Percentiles rank a stretch among this genome's conserved stretches.
These are phyloP conservation scores for Hypoxylon fragiforme DNA, from an alignment of 495 filamentous ascomycete genomes.

Conservation along the genomic window DNA sequence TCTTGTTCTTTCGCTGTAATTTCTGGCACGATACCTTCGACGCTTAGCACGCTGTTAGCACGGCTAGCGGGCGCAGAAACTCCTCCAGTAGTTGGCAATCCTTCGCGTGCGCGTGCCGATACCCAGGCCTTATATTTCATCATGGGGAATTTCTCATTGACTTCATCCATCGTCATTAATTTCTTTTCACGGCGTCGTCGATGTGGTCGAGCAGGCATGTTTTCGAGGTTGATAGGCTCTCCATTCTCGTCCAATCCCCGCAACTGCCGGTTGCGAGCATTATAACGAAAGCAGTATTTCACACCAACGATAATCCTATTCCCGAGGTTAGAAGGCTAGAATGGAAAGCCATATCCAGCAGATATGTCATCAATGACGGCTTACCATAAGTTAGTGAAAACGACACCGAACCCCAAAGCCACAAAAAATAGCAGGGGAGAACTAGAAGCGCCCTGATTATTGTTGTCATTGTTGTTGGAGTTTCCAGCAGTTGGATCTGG, in stretches of 20 bases:
- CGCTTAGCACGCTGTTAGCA: slow-evolving; percentile 66
- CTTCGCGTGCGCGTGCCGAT: slow-evolving; percentile 76
- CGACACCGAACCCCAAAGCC: slow-evolving; percentile 94
- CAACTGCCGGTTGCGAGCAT: slow-evolving; percentile 83
- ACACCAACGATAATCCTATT: slow-evolving; percentile 97
- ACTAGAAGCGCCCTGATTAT: slow-evolving; percentile 48
- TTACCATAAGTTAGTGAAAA: slow-evolving; percentile 99
- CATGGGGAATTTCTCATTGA: slow-evolving; percentile 94
- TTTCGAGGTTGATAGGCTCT: slow-evolving; percentile 81
- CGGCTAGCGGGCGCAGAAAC: slow-evolving; percentile 76
- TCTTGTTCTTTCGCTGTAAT: slow-evolving; percentile 43
- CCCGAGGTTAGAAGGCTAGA: slow-evolving; percentile 36
- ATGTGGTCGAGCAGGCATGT: slow-evolving; percentile 72
- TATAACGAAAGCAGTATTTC: slow-evolving; percentile 99
- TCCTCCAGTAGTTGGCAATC: slow-evolving; percentile 81
- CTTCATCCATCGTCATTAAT: slow-evolving; percentile 97
- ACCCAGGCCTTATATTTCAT: slow-evolving; percentile 97
- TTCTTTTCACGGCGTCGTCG: slow-evolving; percentile 92
- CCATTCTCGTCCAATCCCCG: slow-evolving; percentile 75
- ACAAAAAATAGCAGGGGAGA: slow-evolving; percentile 96
- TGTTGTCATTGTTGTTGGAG: slow-evolving; percentile 18
- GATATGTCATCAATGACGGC: slow-evolving; percentile 27
- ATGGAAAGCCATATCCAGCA: neutral
- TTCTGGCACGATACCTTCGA: slow-evolving; percentile 56
- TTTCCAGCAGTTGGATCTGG: slow-evolving; percentile 19